These are phyloP conservation scores for Cercospora sesami DNA, from an alignment of 2,329 filamentous ascomycete species.

Conservation along the genomic window DNA sequence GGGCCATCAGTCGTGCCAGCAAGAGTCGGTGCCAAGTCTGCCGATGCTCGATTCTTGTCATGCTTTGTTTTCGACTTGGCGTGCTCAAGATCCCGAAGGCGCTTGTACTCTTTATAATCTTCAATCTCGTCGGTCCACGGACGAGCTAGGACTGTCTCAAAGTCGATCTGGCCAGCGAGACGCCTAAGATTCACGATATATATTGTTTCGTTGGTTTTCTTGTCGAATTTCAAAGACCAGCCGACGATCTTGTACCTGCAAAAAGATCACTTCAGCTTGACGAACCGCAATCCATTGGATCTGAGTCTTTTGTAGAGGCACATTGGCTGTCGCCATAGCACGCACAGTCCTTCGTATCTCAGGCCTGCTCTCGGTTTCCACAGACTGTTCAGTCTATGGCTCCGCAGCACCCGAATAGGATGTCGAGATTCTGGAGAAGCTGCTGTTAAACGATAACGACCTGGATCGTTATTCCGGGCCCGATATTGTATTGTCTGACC, in stretches of 20 bases:
- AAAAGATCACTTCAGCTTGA: neutral
- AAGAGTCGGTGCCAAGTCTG: neutral
- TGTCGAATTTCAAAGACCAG: slow-evolving; percentile 43
- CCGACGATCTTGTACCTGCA: slow-evolving; percentile 42
- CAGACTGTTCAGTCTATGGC: slow-evolving; percentile 47
- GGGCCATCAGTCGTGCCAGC: slow-evolving; percentile 18
- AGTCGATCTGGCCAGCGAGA: slow-evolving; percentile 31
- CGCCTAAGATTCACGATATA: slow-evolving; percentile 47
- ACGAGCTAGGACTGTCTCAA: slow-evolving; percentile 42
- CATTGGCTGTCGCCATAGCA: slow-evolving; percentile 7
- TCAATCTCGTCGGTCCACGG: slow-evolving; percentile 49
- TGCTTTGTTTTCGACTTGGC: slow-evolving; percentile 12
- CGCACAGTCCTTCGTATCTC: slow-evolving; percentile 52
- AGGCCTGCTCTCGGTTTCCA: slow-evolving; percentile 51
- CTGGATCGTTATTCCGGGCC: slow-evolving; percentile 42
- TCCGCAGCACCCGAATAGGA: slow-evolving; percentile 48
- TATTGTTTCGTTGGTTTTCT: slow-evolving; percentile 32
- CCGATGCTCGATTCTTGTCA: neutral
- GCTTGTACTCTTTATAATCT: slow-evolving; percentile 52
- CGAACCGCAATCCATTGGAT: neutral
- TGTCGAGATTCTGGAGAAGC: slow-evolving; percentile 44
- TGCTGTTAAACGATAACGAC: slow-evolving; percentile 47
- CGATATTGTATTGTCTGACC: slow-evolving; percentile 47
- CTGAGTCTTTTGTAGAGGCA: neutral
- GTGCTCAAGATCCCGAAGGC: slow-evolving; percentile 33